Evolutionary conservation across 148 eudicot species (phyloP).

Genomic region (Vaccinium vitisidaea): DNA sequence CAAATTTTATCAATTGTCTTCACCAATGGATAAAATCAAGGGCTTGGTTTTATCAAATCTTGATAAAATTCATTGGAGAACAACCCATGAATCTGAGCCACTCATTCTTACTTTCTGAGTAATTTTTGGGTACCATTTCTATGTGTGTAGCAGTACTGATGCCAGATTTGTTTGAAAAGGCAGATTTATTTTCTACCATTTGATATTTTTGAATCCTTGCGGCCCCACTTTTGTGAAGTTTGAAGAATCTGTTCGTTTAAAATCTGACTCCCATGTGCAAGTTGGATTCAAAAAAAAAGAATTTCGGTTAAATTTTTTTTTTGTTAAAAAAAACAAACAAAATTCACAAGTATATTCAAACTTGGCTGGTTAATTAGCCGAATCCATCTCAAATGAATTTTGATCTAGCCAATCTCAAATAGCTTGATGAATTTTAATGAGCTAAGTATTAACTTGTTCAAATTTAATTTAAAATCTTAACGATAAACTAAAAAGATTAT

Average conservation of each 20-base stretch:
- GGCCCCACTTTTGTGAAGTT: not conserved
- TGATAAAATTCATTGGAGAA: too few relatives aligned
- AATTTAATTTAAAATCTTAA: too few relatives aligned
- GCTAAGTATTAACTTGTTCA: not conserved
- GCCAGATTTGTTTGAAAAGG: not conserved
- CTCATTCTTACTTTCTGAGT: too few relatives aligned
- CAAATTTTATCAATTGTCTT: too few relatives aligned
- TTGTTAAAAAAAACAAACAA: too few relatives aligned
- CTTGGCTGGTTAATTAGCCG: not conserved
- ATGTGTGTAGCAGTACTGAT: too few relatives aligned
- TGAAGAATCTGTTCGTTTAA: not conserved
- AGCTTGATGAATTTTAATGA: not conserved
- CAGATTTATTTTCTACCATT: too few relatives aligned
- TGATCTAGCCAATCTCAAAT: not conserved
- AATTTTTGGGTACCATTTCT: too few relatives aligned
- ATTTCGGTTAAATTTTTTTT: too few relatives aligned
- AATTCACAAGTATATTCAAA: not conserved
- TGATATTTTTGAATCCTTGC: not conserved
- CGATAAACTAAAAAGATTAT: not conserved
- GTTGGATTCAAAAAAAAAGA: not conserved
- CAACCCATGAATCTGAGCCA: too few relatives aligned
- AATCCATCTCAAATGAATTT: not conserved
- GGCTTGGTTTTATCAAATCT: too few relatives aligned
- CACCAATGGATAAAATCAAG: too few relatives aligned
- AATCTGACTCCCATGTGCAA: not conserved